phyloP scores from a whole-genome alignment of 116 monocot species.

The Trichopus zeylanicus region DNA sequence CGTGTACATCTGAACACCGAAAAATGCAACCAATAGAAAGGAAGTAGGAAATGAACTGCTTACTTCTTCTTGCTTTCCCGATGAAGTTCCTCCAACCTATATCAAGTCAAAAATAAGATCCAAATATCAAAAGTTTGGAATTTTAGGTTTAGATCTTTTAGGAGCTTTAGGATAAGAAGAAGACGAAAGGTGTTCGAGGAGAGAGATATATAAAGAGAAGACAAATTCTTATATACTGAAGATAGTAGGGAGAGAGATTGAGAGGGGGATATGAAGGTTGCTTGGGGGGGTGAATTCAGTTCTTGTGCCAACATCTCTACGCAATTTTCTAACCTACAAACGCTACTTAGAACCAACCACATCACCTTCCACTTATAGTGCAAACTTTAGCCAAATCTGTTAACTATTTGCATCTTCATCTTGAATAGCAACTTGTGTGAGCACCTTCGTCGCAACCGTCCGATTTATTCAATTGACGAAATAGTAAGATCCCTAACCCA shows the following conservation, averaged over 20 bases:
- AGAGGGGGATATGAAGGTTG: conserved; percentile 4
- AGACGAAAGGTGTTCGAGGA: neutral
- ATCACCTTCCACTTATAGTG: conserved; percentile 4
- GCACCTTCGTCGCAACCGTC: too few relatives aligned
- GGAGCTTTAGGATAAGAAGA: neutral
- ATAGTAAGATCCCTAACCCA: too few relatives aligned
- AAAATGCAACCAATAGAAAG: neutral
- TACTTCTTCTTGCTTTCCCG: neutral
- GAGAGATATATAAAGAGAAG: neutral
- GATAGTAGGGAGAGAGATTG: conserved; percentile 8
- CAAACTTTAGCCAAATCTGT: too few relatives aligned
- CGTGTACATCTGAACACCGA: conserved; percentile 23
- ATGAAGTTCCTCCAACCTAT: neutral
- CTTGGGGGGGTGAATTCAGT: conserved; percentile 34
- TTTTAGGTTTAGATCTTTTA: too few relatives aligned
- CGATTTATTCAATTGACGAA: too few relatives aligned
- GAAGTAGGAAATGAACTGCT: neutral
- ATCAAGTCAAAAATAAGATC: too few relatives aligned
- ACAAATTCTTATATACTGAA: neutral
- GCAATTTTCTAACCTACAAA: conserved; percentile 35
- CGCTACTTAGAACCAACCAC: conserved; percentile 37
- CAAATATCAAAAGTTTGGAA: too few relatives aligned
- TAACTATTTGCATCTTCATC: too few relatives aligned
- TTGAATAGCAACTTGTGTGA: too few relatives aligned
- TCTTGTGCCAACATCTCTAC: conserved; percentile 34